Conservation (phyloP, 208 protist genomes). For the Leishmania gerbilli region DNA sequence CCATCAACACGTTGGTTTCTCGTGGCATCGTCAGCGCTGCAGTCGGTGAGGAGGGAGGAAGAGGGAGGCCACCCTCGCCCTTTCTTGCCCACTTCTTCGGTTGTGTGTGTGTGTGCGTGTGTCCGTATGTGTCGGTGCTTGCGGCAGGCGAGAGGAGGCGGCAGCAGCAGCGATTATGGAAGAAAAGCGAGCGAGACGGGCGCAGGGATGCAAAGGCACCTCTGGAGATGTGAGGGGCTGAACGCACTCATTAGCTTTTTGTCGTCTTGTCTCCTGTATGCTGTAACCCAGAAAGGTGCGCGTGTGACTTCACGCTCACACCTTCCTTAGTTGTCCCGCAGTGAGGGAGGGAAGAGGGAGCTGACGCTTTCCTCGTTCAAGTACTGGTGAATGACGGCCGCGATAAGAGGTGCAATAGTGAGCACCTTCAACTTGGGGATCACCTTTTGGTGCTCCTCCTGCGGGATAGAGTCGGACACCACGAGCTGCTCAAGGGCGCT, state of each 20-base stretch:
- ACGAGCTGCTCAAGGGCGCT: constrained; percentile 87
- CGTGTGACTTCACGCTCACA: background rate
- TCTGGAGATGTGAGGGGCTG: background rate
- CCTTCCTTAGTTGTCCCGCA: constrained; percentile 17
- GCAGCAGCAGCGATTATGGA: background rate
- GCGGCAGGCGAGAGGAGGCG: too few relatives aligned
- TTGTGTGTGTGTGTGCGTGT: background rate
- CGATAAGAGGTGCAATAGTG: constrained; percentile 89
- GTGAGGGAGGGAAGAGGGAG: constrained; percentile 53
- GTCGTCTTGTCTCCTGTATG: background rate
- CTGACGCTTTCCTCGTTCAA: constrained; percentile 69
- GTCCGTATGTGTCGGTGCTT: background rate
- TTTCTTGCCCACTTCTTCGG: background rate
- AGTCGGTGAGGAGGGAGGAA: background rate
- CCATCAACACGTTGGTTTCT: background rate
- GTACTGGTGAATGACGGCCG: constrained; percentile 77
- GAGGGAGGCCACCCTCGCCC: background rate
- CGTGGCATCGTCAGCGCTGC: background rate
- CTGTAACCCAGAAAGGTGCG: background rate
- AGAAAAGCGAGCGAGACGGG: background rate
- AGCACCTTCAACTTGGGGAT: constrained; percentile 90
- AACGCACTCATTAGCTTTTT: background rate
- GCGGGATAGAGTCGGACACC: constrained; percentile 94
- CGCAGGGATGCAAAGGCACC: background rate
- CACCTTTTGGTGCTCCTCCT: constrained; percentile 70